Evolutionary conservation across 371 early-diverging fungal genomes (phyloP).

Genomic region (Mucor ambiguus): DNA sequence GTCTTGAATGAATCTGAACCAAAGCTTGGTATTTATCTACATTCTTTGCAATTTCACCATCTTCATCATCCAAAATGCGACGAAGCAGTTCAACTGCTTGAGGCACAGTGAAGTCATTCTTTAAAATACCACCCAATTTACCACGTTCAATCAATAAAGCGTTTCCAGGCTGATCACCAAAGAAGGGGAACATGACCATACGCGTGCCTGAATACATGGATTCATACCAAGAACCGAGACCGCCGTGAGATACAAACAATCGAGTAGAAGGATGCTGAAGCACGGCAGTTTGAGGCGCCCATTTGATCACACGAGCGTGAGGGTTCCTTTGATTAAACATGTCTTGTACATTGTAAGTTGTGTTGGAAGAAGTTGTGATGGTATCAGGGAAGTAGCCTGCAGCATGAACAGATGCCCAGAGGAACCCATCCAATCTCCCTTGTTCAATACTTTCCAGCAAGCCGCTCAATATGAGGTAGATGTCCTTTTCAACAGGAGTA

Average conservation of each 20-base stretch:
- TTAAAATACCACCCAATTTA: background rate
- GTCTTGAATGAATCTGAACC: constrained; percentile 23
- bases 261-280: constrained; percentile 34
- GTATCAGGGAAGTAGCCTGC: constrained; percentile 18
- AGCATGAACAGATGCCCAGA: constrained; percentile 31
- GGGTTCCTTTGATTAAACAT: background rate
- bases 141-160: constrained; percentile 6
- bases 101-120: background rate
- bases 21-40: constrained; percentile 19
- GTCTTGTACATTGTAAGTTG: constrained; percentile 4
- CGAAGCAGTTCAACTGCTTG: background rate
- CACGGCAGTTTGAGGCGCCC: constrained; percentile 48
- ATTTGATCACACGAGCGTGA: constrained; percentile 13
- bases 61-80: constrained; percentile 6
- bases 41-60: constrained; percentile 5
- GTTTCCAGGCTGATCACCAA: constrained; percentile 42
- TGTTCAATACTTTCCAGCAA: constrained; percentile 24
- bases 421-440: constrained; percentile 29
- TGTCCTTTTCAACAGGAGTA: constrained; percentile 10
- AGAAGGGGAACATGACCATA: constrained; percentile 40
- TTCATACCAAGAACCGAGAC: constrained; percentile 39
- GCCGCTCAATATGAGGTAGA: constrained; percentile 21
- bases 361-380: constrained; percentile 6
- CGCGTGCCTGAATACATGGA: constrained; percentile 34
- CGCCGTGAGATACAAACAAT: constrained; percentile 44